phyloP scores from a whole-genome alignment of 176 grass and related monocot genomes.

The Puya raimondii region DNA sequence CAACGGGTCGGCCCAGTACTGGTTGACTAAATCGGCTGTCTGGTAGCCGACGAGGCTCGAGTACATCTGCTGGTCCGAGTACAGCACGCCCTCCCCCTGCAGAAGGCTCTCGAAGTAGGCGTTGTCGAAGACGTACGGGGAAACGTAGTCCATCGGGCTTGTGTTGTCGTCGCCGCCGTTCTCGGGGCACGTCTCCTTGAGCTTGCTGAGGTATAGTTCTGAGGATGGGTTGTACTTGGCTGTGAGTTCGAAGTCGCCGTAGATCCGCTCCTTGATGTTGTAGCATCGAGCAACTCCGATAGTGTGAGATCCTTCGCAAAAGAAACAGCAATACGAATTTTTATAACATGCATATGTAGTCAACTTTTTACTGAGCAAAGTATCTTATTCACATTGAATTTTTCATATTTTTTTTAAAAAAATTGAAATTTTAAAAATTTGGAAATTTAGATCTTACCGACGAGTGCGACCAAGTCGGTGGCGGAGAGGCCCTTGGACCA shows the following conservation, averaged over 20 bases:
- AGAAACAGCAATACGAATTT: background rate
- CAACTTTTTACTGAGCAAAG: no score
- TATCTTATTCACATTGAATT: no score
- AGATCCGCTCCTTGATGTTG: conserved; percentile 66
- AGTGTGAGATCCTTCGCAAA: conserved; percentile 53
- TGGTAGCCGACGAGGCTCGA: conserved; percentile 53
- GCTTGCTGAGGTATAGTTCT: conserved; percentile 50
- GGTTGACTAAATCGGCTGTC: conserved; percentile 56
- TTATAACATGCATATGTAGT: no score
- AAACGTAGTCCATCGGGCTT: conserved; percentile 59
- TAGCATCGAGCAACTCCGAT: conserved; percentile 76
- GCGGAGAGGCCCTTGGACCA: conserved; percentile 80
- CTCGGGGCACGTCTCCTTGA: conserved; percentile 61
- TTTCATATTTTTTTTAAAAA: no score
- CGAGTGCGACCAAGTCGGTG: conserved; percentile 92
- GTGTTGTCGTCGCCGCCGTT: conserved; percentile 66
- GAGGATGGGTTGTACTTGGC: conserved; percentile 50
- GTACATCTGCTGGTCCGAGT: conserved; percentile 99
- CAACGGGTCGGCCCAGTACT: conserved; percentile 62
- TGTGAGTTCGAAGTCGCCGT: conserved; percentile 63
- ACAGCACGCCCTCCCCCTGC: conserved; percentile 73
- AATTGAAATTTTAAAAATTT: background rate
- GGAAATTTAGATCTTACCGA: conserved; percentile 35
- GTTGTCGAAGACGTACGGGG: conserved; percentile 60
- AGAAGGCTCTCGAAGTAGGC: conserved; percentile 65